Base-by-base conservation (phyloP, 768 basidiomycete species). In the Daedaleopsis nitida region DNA sequence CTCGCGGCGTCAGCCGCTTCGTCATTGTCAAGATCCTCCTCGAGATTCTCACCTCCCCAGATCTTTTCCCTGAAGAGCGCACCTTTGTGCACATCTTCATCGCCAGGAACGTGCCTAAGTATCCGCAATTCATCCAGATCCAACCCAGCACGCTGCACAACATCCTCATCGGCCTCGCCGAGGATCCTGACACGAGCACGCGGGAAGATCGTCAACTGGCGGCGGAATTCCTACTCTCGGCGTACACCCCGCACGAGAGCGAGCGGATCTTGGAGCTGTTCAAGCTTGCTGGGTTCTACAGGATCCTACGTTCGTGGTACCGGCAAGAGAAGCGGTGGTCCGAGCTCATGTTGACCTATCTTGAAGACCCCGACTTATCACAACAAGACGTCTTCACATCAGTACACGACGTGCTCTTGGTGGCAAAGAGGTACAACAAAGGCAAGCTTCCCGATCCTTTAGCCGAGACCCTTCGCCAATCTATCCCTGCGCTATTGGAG, bases 11-110 rank as follows among this genome's bases (percentile, higher is more conserved):
- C 55, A 91, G 81, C 65, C 89, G 96, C 38, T 86, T 95, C 43
- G 81, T 89, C 59, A 87, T 98, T 65, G 79, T 96, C 69, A 89
- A 89, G 67, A 88, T 94, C 57, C 78, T 98, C 38, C 81, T 95
- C 58, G 94, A 98, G 69, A 86, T 96, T 38, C 66, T 89, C 7
- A 78, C 85, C 6, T 71, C 77, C 54, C 79, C 83, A 23, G 78
- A 80, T 52, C 74, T 94, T 27, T 75, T 84, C 0, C 73, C 83
- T 32, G 74, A 81, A 43, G 94, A 92, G 70, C 76, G 78, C 59
- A 94, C 92, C 3, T 92, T 99, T 73, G 81, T 96, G 52, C 87
- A 96, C 70, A 98, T 99, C 62, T 99, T 99, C 75, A 83, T 98
- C 58, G 93, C 97, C 4, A 89, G 96, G 60, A 99, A 98, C 73